Conservation (phyloP, 2,329 filamentous ascomycete genomes). For the Clonostachys sp. region DNA sequence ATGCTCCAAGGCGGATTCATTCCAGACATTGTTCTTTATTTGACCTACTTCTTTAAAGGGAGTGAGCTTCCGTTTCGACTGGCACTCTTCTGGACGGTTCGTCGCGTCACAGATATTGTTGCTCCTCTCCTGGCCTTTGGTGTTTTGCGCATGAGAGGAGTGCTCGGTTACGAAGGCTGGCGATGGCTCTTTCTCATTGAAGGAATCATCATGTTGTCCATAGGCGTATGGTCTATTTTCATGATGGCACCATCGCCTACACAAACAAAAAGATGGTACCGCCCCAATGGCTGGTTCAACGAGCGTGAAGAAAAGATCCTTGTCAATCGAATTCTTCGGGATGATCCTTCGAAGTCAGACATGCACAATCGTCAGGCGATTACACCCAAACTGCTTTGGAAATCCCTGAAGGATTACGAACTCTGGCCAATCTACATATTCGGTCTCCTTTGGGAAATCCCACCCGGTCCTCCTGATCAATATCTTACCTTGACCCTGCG, state of each 20-base stretch:
- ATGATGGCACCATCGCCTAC: slow-evolving; percentile 21
- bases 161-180: slow-evolving; percentile 13
- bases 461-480: slow-evolving; percentile 12
- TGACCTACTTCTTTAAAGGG: slow-evolving; percentile 17
- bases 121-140: slow-evolving; percentile 14
- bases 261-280: slow-evolving; percentile 37
- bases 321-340: slow-evolving; percentile 48
- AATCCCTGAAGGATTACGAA: slow-evolving; percentile 45
- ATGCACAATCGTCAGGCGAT: slow-evolving; percentile 52
- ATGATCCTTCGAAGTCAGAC: slow-evolving; percentile 49
- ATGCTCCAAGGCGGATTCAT: slow-evolving; percentile 41
- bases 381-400: slow-evolving; percentile 37
- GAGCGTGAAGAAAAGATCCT: slow-evolving; percentile 53
- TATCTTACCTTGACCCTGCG: slow-evolving; percentile 17
- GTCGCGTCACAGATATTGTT: slow-evolving; percentile 12
- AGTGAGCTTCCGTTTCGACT: slow-evolving; percentile 15
- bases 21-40: slow-evolving; percentile 22
- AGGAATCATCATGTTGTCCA: slow-evolving; percentile 7
- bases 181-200: slow-evolving; percentile 14
- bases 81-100: slow-evolving; percentile 14
- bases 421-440: slow-evolving; percentile 50
- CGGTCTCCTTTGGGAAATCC: slow-evolving; percentile 20
- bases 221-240: slow-evolving; percentile 19
- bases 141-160: slow-evolving; percentile 14
- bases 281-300: slow-evolving; percentile 50